Base-by-base conservation (phyloP, 208 protist genomes). In the Wallacemonas rigidus region DNA sequence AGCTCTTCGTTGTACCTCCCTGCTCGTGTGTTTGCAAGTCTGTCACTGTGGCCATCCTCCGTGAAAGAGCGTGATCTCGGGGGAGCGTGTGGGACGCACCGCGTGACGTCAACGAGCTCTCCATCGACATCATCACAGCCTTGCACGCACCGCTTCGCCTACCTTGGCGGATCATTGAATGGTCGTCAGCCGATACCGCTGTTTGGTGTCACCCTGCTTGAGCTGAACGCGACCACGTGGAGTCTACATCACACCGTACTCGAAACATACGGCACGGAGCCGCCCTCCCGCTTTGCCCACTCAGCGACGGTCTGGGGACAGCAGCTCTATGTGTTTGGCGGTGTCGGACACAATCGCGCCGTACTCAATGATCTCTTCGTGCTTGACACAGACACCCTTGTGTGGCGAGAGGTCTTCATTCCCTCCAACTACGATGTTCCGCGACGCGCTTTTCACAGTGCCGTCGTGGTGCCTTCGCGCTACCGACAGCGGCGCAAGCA, bases 391-490 rank as follows among this genome's bases (percentile, higher is more conserved):
- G 36, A 50, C 35, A 93, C 86, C 12, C 69, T 55, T 50, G 88
- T 95, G 12, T 95, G 91, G 91, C 72, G 91, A 15, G 86, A 95
- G 64, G 77, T 95, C 26, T 89, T 90, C 58, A 71, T 90, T n/a
- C 87, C 87, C 8, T 81, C 76, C 40, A 26, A 65, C 47, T 68
- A 79, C 14, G 65, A 65, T 2, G 68, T 91, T 26, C 85, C 89
- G 14, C 76, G 76, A 12, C 88, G 88, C 6, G 85, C 88, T 1
- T 92, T 93, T 61, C 81, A 88, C 73, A 74, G 71, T 68, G 79
- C 77, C 17, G 65, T 80, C 1, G 60, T 92, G 36, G 35, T 87
- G 39, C 51, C 54, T 2, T 39, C 43, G 41, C 36, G 43, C 41
- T 17, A 65, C 38, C 50, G 63, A 53, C 55, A 62, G 41, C 50